Percentiles rank a stretch among this genome's conserved stretches.
phyloP scores from a whole-genome alignment of 306 rosid species.

The Crataegus laevigata region DNA sequence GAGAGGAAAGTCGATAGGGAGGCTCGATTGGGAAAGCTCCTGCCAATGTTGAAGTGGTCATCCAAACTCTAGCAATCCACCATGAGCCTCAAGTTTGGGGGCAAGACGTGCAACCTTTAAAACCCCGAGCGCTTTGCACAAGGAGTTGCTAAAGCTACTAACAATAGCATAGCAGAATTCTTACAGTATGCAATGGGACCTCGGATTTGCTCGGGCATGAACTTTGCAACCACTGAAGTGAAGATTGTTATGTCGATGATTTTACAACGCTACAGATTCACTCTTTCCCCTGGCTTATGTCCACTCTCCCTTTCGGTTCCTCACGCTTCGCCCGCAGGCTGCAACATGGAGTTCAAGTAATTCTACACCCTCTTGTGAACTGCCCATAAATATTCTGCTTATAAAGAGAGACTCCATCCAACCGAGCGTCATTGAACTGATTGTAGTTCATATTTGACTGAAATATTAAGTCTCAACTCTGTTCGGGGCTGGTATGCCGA shows the following conservation, averaged over 20 bases:
- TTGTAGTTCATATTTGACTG: too few relatives aligned
- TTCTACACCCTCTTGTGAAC: neutral
- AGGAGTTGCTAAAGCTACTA: slow-evolving; percentile 18
- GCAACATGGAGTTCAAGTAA: slow-evolving; percentile 24
- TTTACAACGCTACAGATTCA: slow-evolving; percentile 11
- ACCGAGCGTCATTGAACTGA: too few relatives aligned
- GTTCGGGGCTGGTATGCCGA: too few relatives aligned
- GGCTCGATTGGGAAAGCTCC: slow-evolving; percentile 8
- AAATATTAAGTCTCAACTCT: too few relatives aligned
- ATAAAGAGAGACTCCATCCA: too few relatives aligned
- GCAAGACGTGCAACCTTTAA: slow-evolving; percentile 8
- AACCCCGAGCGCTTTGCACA: slow-evolving; percentile 18
- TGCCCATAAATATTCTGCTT: too few relatives aligned
- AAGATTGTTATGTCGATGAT: slow-evolving; percentile 27
- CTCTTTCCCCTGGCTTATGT: slow-evolving; percentile 17
- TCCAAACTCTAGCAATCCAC: slow-evolving; percentile 1
- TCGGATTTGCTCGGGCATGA: slow-evolving; percentile 1
- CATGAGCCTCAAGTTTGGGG: slow-evolving; percentile 19
- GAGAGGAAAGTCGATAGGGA: neutral
- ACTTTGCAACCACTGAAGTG: slow-evolving; percentile 12
- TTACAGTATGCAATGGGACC: slow-evolving; percentile 22
- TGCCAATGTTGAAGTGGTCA: neutral
- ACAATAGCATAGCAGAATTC: neutral
- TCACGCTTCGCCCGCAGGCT: slow-evolving; percentile 7
- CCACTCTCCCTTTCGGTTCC: neutral